Percentiles rank a stretch among this genome's conserved stretches.
phyloP scores from a whole-genome alignment of 768 basidiomycete species.

The Russula brevipes region DNA sequence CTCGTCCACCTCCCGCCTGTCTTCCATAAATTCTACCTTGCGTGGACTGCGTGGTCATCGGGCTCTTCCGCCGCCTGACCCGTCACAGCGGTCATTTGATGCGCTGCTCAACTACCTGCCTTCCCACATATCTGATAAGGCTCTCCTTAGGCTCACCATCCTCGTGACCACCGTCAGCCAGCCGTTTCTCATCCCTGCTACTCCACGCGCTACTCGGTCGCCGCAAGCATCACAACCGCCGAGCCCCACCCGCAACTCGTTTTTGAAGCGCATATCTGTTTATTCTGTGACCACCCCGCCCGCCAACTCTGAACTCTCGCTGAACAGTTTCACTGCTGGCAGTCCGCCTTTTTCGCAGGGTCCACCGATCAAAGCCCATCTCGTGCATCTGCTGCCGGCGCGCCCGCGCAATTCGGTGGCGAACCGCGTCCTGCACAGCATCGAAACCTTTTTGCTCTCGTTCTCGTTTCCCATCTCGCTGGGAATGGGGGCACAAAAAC shows the following conservation, averaged over 20 bases:
- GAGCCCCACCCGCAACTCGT: conserved; percentile 1
- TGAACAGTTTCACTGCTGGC: conserved; percentile 6
- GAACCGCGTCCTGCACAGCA: conserved; percentile 33
- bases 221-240: neutral
- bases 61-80: conserved; percentile 30
- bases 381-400: conserved; percentile 34
- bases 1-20: neutral
- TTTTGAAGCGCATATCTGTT: conserved; percentile 19
- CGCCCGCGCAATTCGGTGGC: conserved; percentile 25
- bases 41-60: conserved; percentile 9
- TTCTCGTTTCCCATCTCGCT: conserved; percentile 29
- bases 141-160: conserved; percentile 37
- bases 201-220: conserved; percentile 10
- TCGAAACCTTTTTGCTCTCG: conserved; percentile 37
- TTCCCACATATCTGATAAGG: conserved; percentile 30
- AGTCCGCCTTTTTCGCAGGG: neutral
- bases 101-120: conserved; percentile 38
- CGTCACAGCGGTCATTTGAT: conserved; percentile 36
- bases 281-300: conserved; percentile 27
- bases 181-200: conserved; percentile 33
- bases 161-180: conserved; percentile 38
- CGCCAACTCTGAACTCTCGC: conserved; percentile 24
- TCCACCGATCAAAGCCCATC: conserved; percentile 27
- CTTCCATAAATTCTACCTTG: neutral
- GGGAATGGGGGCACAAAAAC: neutral